These are phyloP conservation scores for Collybiopsis luxurians DNA, from an alignment of 768 basidiomycete genomes.

Conservation along the genomic window DNA sequence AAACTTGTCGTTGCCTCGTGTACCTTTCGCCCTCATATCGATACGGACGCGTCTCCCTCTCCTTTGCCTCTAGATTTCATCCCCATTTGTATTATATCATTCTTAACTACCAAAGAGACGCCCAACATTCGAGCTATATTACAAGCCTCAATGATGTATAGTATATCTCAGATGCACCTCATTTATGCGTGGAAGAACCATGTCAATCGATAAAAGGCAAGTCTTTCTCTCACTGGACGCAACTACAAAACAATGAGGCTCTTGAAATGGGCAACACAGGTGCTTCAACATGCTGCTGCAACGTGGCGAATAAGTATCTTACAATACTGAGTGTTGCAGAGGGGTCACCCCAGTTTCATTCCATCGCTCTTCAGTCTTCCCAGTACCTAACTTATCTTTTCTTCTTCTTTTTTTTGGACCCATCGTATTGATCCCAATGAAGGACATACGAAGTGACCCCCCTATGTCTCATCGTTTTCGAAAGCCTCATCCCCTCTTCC, in stretches of 20 bases:
- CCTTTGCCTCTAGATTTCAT: no score
- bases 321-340: not conserved
- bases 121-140: no score
- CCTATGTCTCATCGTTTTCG: not conserved
- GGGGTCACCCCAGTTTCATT: not conserved
- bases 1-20: no score
- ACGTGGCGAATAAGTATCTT: conserved; percentile 1
- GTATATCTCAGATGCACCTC: no score
- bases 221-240: not conserved
- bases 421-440: not conserved
- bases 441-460: not conserved
- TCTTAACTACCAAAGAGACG: no score
- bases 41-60: no score
- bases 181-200: not conserved
- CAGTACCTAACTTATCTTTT: not conserved
- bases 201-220: conserved; percentile 1
- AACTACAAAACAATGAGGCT: conserved; percentile 3
- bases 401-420: not conserved
- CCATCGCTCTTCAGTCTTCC: not conserved
- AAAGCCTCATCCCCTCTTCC: not conserved
- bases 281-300: conserved; percentile 1
- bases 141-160: no score
- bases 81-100: no score
- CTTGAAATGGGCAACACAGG: not conserved
- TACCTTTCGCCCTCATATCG: no score